phyloP scores from a whole-genome alignment of 2,329 filamentous ascomycete genomes.

The Colletotrichum echinochloae region DNA sequence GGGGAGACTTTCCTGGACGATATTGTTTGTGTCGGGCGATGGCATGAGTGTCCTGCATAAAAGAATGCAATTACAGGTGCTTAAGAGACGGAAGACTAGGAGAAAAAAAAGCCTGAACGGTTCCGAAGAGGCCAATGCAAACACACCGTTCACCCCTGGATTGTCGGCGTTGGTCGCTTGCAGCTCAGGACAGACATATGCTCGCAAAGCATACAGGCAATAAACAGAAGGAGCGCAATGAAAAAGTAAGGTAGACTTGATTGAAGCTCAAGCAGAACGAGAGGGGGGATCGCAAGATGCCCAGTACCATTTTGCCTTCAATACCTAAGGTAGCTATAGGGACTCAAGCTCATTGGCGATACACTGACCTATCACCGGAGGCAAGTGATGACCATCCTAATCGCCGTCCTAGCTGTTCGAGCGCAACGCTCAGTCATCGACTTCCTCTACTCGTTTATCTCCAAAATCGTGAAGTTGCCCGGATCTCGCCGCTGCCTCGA shows the following conservation, averaged over 20 bases:
- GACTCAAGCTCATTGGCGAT: background rate
- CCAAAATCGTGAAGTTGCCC: constrained; percentile 78
- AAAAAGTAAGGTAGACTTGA: background rate
- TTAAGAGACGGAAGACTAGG: background rate
- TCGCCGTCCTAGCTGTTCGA: background rate
- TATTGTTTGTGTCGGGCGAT: background rate
- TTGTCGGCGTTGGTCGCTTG: background rate
- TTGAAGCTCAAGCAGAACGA: background rate
- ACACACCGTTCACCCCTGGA: background rate
- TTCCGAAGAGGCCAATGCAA: background rate
- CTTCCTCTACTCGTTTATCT: constrained; percentile 62
- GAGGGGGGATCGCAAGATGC: background rate
- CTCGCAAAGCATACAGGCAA: background rate
- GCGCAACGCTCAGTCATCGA: constrained; percentile 50
- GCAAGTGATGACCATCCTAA: background rate
- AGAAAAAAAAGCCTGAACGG: background rate
- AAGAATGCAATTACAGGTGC: background rate
- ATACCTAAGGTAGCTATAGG: background rate
- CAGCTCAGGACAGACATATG: background rate
- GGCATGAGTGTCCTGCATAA: background rate
- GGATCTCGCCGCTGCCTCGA: constrained; percentile 75
- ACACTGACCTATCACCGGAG: too few relatives aligned
- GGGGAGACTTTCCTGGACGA: too few relatives aligned
- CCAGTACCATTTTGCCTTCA: background rate
- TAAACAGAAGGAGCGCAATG: background rate